Percentiles rank a stretch among this genome's conserved stretches.
Conservation (phyloP, 306 rosid genomes). For the Cucurbita moschata region DNA sequence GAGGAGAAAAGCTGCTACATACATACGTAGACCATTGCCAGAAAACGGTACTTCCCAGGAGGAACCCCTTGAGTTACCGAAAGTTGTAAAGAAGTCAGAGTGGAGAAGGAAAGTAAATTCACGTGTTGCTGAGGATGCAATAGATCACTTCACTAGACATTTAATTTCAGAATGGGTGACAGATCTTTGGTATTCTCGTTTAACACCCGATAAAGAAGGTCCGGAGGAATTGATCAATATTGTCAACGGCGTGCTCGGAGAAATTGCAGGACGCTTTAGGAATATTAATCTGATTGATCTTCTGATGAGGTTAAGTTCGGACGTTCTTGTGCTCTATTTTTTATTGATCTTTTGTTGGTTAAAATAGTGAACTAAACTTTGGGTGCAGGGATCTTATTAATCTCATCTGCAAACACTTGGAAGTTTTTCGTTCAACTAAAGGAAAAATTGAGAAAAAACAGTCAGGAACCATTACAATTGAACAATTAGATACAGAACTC, state of each 20-base stretch:
- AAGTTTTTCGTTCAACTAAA: slow-evolving; percentile 68
- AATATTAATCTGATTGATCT: slow-evolving; percentile 85
- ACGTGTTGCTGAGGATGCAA: slow-evolving; percentile 81
- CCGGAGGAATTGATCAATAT: slow-evolving; percentile 77
- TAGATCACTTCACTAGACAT: slow-evolving; percentile 68
- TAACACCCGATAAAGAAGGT: slow-evolving; percentile 88
- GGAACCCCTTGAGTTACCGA: slow-evolving; percentile 36
- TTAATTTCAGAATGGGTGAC: slow-evolving; percentile 88
- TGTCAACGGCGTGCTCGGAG: slow-evolving; percentile 67
- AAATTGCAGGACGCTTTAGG: slow-evolving; percentile 72
- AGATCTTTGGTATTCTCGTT: slow-evolving; percentile 78
- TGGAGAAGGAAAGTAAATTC: slow-evolving; percentile 93
- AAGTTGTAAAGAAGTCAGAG: slow-evolving; percentile 41
- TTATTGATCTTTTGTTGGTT: not conserved
- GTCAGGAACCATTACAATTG: slow-evolving; percentile 35
- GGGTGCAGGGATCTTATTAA: slow-evolving; percentile 76
- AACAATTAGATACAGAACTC: slow-evolving; percentile 55
- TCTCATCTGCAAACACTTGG: slow-evolving; percentile 77
- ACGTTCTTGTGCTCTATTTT: slow-evolving; percentile 2
- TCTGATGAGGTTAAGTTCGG: slow-evolving; percentile 57
- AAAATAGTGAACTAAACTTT: slow-evolving; percentile 17
- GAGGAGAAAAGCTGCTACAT: slow-evolving; percentile 75
- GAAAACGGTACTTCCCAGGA: slow-evolving; percentile 29
- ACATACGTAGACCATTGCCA: slow-evolving; percentile 48
- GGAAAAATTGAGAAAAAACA: slow-evolving; percentile 50